Evolutionary conservation across 2,329 filamentous ascomycete genomes (phyloP).

Genomic region (Ustilaginoidea virens): DNA sequence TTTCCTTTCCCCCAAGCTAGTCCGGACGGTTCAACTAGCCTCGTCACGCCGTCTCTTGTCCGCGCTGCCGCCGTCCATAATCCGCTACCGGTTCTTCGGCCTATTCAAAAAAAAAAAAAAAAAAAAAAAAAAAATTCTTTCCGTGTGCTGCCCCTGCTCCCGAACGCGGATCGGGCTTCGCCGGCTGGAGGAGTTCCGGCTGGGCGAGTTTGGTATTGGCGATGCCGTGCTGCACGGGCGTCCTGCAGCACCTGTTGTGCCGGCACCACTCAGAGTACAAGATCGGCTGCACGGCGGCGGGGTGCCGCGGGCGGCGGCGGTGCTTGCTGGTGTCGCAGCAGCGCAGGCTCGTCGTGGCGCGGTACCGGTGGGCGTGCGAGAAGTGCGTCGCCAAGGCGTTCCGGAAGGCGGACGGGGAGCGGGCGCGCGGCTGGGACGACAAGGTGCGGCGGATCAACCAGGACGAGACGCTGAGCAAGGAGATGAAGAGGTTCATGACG

Average conservation of each 20-base stretch:
- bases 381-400: constrained; percentile 9
- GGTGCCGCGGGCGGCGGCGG: constrained; percentile 9
- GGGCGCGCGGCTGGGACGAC: constrained; percentile 5
- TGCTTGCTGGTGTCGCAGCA: constrained; percentile 10
- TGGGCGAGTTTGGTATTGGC: too few species aligned
- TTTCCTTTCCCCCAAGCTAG: too few species aligned
- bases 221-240: constrained; percentile 17
- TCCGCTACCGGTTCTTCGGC: too few species aligned
- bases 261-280: constrained; percentile 13
- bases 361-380: constrained; percentile 15
- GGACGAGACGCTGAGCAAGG: neutral
- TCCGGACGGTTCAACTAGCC: too few species aligned
- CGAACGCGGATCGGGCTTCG: too few species aligned
- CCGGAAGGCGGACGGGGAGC: constrained; percentile 3
- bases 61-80: too few species aligned
- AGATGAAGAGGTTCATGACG: too few species aligned
- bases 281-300: constrained; percentile 11
- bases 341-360: constrained; percentile 7
- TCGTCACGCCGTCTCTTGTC: too few species aligned
- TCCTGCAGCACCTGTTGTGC: constrained; percentile 12
- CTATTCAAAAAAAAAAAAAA: too few species aligned
- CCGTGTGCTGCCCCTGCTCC: too few species aligned
- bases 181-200: too few species aligned
- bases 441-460: neutral
- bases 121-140: too few species aligned